Evolutionary conservation across 2,329 filamentous ascomycete species (phyloP), one percentile per base, ranked within the genome.

Genomic region (Talaromyces sp.): DNA sequence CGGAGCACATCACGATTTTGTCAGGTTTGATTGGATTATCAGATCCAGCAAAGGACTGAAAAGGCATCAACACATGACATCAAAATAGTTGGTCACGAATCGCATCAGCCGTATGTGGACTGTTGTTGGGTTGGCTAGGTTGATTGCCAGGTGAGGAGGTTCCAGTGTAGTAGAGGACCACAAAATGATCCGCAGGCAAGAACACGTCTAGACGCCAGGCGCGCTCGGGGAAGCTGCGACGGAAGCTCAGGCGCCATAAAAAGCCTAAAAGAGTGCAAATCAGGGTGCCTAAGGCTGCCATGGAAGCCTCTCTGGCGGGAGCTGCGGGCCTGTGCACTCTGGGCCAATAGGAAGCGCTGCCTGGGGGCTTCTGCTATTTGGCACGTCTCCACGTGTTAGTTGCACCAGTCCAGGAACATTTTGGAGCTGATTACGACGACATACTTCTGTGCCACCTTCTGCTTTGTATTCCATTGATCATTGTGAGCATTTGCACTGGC

Each of bases 381-480:
- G 40, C 9, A 59, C 42, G 57, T 61, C 59, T 61, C 48, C 59
- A 55, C 48, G 48, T 61, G 48, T 54, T 44, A 44, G 16, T 55
- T 37, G 18, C 5, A 12, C 11, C 37, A 33, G 37, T 25, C 56
- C 56, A 58, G 48, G n/a, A 33, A 55, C 37, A 54, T 44, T 40
- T 35, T 60, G 58, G 48, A 46, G 33, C 58, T 60, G 42, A 50
- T 60, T 50, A 50, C 42, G 42, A 59, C 57, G 5, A 54, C 44
- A 28, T 12, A 21, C 25, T 52, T 18, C 48, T 33, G 7, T 7
- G 33, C 28, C n/a, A n/a, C n/a, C 28, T 35, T 50, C 25, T 54
- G n/a, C 46, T 18, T 54, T 1, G 5, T 14, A 54, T 35, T 33
- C 1, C 8, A 35, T 33, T 54, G 6, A 23, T n/a, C 28, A 35